Conservation (phyloP, 2,329 filamentous ascomycete genomes). For the Colletotrichum sp. region DNA sequence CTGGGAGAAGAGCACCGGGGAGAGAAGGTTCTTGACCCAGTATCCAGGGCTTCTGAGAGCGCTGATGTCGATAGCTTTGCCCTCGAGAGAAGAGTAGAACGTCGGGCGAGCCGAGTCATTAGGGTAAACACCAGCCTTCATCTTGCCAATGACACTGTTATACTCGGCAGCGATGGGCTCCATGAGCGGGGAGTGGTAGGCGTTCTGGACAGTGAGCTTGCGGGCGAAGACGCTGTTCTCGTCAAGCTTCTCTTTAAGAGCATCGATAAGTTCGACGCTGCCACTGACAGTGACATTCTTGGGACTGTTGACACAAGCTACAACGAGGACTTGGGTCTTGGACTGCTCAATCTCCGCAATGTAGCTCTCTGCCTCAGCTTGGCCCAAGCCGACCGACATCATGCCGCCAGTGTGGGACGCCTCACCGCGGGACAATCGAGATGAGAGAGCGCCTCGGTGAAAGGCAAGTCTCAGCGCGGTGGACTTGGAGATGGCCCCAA, state of each 20-base stretch:
- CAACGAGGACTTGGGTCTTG: slow-evolving; percentile 13
- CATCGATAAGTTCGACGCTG: slow-evolving; percentile 24
- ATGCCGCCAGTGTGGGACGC: slow-evolving; percentile 47
- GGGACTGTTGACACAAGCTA: slow-evolving; percentile 56
- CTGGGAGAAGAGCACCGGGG: not conserved
- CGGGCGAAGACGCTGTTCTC: slow-evolving; percentile 3
- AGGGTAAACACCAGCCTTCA: not conserved
- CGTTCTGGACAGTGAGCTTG: slow-evolving; percentile 22
- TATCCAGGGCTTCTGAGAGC: not conserved
- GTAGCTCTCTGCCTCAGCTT: slow-evolving; percentile 41
- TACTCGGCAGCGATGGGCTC: slow-evolving; percentile 26
- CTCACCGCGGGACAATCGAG: slow-evolving; percentile 25
- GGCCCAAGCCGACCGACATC: slow-evolving; percentile 57
- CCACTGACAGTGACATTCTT: slow-evolving; percentile 53
- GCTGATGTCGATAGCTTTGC: not conserved
- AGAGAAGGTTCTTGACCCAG: not conserved
- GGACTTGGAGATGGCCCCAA: slow-evolving; percentile 43
- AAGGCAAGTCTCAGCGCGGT: slow-evolving; percentile 43
- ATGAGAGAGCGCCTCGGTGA: not conserved
- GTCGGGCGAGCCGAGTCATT: not conserved
- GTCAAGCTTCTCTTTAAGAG: slow-evolving; percentile 27
- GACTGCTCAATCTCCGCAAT: not conserved
- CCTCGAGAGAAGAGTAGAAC: not conserved
- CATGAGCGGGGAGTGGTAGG: slow-evolving; percentile 25
- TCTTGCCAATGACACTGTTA: not conserved